Percentiles rank a stretch among this genome's conserved stretches.
Conservation (phyloP, 2,329 filamentous ascomycete genomes). For the Furcasterigmium sp. region DNA sequence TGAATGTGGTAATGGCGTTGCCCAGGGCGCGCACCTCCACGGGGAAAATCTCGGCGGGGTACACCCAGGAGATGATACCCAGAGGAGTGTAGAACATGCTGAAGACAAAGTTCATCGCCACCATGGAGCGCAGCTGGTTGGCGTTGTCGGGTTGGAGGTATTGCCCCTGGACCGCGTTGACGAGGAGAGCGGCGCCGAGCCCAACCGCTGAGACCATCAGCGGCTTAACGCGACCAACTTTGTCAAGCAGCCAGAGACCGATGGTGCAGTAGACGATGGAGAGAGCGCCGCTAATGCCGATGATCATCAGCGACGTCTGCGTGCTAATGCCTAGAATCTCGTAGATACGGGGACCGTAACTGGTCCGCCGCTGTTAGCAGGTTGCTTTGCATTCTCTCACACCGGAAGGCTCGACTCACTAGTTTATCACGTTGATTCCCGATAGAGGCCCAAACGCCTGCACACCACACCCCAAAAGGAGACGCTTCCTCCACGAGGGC, state of each 20-base stretch:
- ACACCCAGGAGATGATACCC: constrained; percentile 38
- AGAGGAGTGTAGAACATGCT: constrained; percentile 21
- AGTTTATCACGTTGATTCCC: constrained; percentile 27
- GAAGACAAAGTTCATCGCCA: constrained; percentile 29
- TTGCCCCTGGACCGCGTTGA: constrained; percentile 21
- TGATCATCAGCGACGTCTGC: constrained; percentile 41
- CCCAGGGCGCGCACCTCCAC: constrained; percentile 23
- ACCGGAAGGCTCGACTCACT: constrained; percentile 6
- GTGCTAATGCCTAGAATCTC: constrained; percentile 34
- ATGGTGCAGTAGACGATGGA: constrained; percentile 41
- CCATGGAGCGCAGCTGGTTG: constrained; percentile 20
- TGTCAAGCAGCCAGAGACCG: constrained; percentile 38
- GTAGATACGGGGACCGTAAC: constrained; percentile 31
- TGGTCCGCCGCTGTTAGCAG: constrained; percentile 2
- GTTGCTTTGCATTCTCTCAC: too few relatives aligned
- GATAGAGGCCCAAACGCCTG: constrained; percentile 43
- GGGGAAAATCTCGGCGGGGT: constrained; percentile 33
- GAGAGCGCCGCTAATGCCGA: constrained; percentile 44
- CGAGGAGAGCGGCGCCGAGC: constrained; percentile 18
- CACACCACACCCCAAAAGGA: constrained; percentile 40
- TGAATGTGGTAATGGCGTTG: constrained; percentile 21
- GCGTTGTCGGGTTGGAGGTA: constrained; percentile 17
- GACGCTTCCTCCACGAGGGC: constrained; percentile 35
- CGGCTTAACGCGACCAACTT: constrained; percentile 40
- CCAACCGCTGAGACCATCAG: constrained; percentile 33